Percentiles rank a stretch among this genome's conserved stretches.
Evolutionary conservation across 441 rosid species (phyloP).

Genomic region (Syzygium syzygioides): DNA sequence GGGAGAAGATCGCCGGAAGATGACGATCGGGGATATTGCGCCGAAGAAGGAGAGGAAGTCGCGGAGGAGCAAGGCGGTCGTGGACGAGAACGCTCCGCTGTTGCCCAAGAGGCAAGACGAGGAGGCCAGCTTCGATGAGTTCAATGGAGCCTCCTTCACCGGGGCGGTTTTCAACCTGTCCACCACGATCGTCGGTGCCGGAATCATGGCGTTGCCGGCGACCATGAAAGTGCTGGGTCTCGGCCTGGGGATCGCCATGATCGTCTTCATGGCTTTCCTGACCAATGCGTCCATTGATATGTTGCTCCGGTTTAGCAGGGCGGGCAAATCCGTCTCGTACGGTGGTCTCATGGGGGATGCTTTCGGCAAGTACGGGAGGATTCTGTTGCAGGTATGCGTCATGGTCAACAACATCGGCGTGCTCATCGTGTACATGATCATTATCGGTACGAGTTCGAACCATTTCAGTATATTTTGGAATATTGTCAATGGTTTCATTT

Average conservation of each 20-base stretch:
- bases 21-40: constrained; percentile 59
- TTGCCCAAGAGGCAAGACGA: constrained; percentile 50
- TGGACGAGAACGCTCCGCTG: constrained; percentile 62
- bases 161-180: constrained; percentile 96
- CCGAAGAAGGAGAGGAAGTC: constrained; percentile 49
- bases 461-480: neutral
- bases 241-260: constrained; percentile 67
- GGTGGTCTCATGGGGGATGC: constrained; percentile 95
- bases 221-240: constrained; percentile 92
- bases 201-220: constrained; percentile 98
- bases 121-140: constrained; percentile 62
- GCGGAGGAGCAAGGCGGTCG: constrained; percentile 28
- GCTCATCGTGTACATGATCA: constrained; percentile 97
- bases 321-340: constrained; percentile 59
- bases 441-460: constrained; percentile 53
- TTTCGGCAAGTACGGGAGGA: constrained; percentile 75
- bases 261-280: constrained; percentile 89
- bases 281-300: constrained; percentile 82
- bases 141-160: constrained; percentile 87
- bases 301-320: constrained; percentile 85
- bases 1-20: constrained; percentile 12
- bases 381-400: constrained; percentile 66
- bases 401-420: constrained; percentile 83
- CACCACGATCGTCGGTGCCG: constrained; percentile 92
- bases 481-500: neutral